Evolutionary conservation across 495 filamentous ascomycete genomes (phyloP).

Genomic region (Penicillium turbatum): DNA sequence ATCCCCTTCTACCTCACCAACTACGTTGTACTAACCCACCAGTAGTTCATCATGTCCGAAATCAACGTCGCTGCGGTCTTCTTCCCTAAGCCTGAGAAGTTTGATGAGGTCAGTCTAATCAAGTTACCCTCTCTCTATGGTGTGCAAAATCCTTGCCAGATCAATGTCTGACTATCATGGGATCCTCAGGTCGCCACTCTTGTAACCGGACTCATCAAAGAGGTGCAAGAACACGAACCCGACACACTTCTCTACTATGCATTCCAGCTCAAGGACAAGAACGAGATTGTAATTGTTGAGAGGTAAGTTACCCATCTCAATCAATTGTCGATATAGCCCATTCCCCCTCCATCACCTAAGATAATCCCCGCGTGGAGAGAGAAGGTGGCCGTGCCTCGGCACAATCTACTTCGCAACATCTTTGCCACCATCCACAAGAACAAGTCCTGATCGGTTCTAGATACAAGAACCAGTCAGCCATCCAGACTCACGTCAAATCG

Average conservation of each 20-base stretch:
- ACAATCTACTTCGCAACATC: background rate
- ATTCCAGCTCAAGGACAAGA: constrained; percentile 22
- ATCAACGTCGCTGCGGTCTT: constrained; percentile 31
- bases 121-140: background rate
- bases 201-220: constrained; percentile 22
- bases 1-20: too few species aligned
- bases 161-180: background rate
- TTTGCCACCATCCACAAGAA: background rate
- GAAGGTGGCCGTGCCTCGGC: constrained; percentile 15
- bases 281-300: constrained; percentile 34
- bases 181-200: constrained; percentile 20
- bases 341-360: background rate
- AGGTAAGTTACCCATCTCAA: constrained; percentile 16
- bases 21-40: background rate
- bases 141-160: background rate
- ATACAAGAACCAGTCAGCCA: constrained; percentile 31
- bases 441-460: constrained; percentile 12
- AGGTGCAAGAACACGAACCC: constrained; percentile 32
- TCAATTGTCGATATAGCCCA: background rate
- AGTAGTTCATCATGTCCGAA: constrained; percentile 21
- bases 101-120: constrained; percentile 24
- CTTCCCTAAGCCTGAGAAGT: constrained; percentile 31
- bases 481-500: constrained; percentile 23
- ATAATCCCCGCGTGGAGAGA: background rate
- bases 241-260: constrained; percentile 34